Evolutionary conservation across 202 grass and related monocot genomes (phyloP).

Genomic region (Panicum hallii): DNA sequence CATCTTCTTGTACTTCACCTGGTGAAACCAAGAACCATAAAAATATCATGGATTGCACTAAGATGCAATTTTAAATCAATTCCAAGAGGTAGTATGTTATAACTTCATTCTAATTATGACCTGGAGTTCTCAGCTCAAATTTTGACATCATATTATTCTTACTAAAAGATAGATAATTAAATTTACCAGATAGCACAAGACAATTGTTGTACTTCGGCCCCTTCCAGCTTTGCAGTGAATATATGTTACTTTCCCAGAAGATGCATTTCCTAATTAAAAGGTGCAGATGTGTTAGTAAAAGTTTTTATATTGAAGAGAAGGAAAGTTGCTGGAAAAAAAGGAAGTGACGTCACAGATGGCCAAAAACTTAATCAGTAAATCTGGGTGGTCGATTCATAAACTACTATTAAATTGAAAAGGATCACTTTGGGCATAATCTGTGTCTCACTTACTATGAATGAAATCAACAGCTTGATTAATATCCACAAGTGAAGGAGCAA

Average conservation of each 20-base stretch:
- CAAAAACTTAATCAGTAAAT: not conserved
- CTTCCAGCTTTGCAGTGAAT: slow-evolving; percentile 94
- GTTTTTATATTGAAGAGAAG: not conserved
- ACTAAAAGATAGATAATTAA: not conserved
- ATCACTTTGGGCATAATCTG: slow-evolving; percentile 23
- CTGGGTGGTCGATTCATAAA: slow-evolving; percentile 14
- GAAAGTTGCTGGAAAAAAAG: slow-evolving; percentile 1
- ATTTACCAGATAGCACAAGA: slow-evolving; percentile 87
- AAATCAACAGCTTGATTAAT: slow-evolving; percentile 91
- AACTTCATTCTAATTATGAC: slow-evolving; percentile 36
- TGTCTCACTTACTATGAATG: slow-evolving; percentile 77
- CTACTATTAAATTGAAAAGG: not conserved
- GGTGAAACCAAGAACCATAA: slow-evolving; percentile 16
- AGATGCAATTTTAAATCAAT: slow-evolving; percentile 17
- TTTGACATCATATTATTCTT: not conserved
- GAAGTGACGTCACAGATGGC: not conserved
- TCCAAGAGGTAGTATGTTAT: not conserved
- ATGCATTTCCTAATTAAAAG: slow-evolving; percentile 60
- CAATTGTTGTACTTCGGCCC: slow-evolving; percentile 77
- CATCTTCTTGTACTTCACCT: slow-evolving; percentile 95
- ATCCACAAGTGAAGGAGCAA: slow-evolving; percentile 82
- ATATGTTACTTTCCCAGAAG: slow-evolving; percentile 76
- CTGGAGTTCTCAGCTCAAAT: slow-evolving; percentile 3
- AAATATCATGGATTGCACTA: not conserved
- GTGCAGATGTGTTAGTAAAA: not conserved